Evolutionary conservation across 2,329 filamentous ascomycete species (phyloP), one percentile per base, ranked within the genome.

Genomic region (Fusarium sp.): DNA sequence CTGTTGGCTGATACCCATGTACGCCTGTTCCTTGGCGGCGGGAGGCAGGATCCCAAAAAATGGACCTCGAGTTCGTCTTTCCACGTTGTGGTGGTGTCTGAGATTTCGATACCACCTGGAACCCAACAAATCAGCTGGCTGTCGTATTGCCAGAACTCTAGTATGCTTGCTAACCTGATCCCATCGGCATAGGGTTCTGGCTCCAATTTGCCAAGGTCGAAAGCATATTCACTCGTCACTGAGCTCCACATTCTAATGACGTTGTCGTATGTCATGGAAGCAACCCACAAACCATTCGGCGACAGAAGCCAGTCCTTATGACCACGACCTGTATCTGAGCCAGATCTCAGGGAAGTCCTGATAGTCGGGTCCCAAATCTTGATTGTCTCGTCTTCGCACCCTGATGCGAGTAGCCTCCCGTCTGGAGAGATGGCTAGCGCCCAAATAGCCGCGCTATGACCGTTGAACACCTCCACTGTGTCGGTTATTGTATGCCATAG

Each of bases 381-480:
- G n/a, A 54, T 27, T 33, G 30, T 54, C 17, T 20, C 9, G 50
- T 33, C 27, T 1, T 0, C 3, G 11, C 25, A 4, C 3, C 30
- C 25, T 32, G 50, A 54, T 14, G 27, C 50, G 2, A 14, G 30
- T 32, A n/a, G 50, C 6, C n/a, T 54, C 10, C 30, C 50, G 11
- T 33, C 17, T 33, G 50, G 50, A 20, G 50, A 33, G 30, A 54
- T 10, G 10, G 17, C 17, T 2, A 54, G 7, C 7, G 6, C 17
- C 1, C 0, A 0, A 20, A 32, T 12, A 11, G 1, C 0, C 11
- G 7, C 10, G 11, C 6, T 6, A 54, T 54, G 50, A 2, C 30
- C 50, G n/a, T 15, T 54, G 4, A 32, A 32, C n/a, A 32, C 10
- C 30, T 8, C 17, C 4, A 4, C 1, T 7, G 50, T 20, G 27